Percentiles rank a stretch among this genome's conserved stretches.
Conservation (phyloP, 75 land plant genomes). For the Adiantum capillusveneris region DNA sequence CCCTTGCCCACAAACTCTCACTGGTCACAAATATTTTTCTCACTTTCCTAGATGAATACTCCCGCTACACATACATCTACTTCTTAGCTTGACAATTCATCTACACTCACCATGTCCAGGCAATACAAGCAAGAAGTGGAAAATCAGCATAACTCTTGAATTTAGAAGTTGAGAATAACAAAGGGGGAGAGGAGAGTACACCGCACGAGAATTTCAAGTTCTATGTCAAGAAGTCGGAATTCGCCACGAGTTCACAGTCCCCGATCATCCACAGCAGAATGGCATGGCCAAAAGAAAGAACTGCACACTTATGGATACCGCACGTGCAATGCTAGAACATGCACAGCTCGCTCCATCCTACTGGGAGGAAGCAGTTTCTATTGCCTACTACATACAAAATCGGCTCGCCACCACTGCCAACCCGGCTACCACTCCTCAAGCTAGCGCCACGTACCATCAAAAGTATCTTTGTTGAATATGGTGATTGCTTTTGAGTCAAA, state of each 20-base stretch:
- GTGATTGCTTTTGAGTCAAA: background rate
- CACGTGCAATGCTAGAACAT: background rate
- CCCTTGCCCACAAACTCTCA: too few relatives aligned
- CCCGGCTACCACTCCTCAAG: background rate
- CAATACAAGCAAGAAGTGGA: too few relatives aligned
- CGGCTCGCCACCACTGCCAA: too few relatives aligned
- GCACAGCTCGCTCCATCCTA: background rate
- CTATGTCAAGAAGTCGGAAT: slow-evolving; percentile 12
- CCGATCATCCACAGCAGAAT: too few relatives aligned
- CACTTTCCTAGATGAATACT: too few relatives aligned
- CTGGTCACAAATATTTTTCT: too few relatives aligned
- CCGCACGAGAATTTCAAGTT: slow-evolving; percentile 1
- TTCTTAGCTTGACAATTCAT: too few relatives aligned
- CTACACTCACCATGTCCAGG: background rate
- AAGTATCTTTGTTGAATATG: background rate
- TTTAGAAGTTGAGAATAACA: too few relatives aligned
- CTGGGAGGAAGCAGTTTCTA: slow-evolving; percentile 14
- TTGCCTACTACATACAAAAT: background rate
- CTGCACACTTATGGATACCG: slow-evolving; percentile 3
- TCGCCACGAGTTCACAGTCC: too few relatives aligned
- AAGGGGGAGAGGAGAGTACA: too few relatives aligned
- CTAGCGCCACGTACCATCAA: background rate
- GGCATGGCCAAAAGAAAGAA: slow-evolving; percentile 5
- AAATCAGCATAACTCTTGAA: too few relatives aligned
- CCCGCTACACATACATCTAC: background rate